Evolutionary conservation across 345 rosid genomes (phyloP), one percentile per base, ranked within the genome.

Genomic region (Populus simonii): DNA sequence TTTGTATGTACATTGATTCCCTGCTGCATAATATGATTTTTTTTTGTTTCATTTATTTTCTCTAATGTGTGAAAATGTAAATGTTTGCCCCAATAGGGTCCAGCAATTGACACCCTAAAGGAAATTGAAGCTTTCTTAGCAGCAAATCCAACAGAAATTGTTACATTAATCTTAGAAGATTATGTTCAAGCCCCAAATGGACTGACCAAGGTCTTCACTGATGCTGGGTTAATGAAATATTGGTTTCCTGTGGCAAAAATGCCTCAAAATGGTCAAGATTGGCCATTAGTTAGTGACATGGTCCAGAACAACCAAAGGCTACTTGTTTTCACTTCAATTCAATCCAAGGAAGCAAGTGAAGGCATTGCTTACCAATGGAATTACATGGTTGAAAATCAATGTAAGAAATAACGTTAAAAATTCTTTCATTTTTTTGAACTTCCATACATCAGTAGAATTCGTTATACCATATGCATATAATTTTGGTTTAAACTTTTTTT

Each of bases 321-420:
- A 18, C 83, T 91, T 13, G 92, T 89, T 0, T 90, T 91, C 84
- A 89, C 93, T 29, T 91, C 93, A 0, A 76, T 77, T 8, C 12
- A 73, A 74, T 83, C 92, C 23, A 91, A 91, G 80, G 92, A 91
- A 82, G 61, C 74, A 41, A 68, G 79, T 23, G 96, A 91, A 82
- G 92, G 90, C 55, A 89, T 90, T 15, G 93, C 96, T 29, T 91
- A 89, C 75, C 96, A 91, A 70, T 91, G 96, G 96, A 88, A 82
- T 61, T 91, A 86, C 89, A 91, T 90, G 96, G 93, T 89, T 39
- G 96, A 90, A 86, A 91, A 91, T 76, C 93, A 90, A 31, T 91
- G 96, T 89, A 86, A 78, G 81, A 41, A 55, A 0, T n/a, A 53
- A 53, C 0, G 10, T 18, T 20, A 53, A 3, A 13, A 11, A 62